Evolutionary conservation across 2,329 filamentous ascomycete species (phyloP).

Genomic region (Epicoccum nigrum): DNA sequence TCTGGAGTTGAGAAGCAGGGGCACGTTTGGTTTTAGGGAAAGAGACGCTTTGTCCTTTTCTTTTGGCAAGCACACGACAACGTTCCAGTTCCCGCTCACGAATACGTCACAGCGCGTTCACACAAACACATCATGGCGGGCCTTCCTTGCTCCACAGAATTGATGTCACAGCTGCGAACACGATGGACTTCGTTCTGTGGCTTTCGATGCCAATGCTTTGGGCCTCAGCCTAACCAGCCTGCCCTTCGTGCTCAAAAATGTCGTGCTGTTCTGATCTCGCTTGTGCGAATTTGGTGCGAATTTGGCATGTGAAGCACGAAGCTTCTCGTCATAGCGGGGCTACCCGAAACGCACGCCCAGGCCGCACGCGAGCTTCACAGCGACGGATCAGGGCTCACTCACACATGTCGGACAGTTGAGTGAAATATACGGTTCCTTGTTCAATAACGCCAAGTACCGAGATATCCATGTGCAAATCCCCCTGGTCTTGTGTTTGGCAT

Average conservation of each 20-base stretch:
- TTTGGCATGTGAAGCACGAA: conserved; percentile 19
- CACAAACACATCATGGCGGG: conserved; percentile 15
- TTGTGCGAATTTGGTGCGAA: conserved; percentile 14
- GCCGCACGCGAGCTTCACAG: conserved; percentile 16
- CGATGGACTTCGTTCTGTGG: conserved; percentile 1
- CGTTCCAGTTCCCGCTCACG: conserved; percentile 15
- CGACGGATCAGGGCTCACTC: conserved; percentile 5
- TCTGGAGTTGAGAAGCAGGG: conserved; percentile 3
- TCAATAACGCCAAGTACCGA: background rate
- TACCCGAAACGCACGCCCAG: background rate
- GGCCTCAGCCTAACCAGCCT: conserved; percentile 4
- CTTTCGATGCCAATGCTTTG: conserved; percentile 6
- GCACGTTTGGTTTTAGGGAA: conserved; percentile 14
- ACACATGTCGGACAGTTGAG: background rate
- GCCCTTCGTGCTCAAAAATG: conserved; percentile 1
- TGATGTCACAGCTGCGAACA: conserved; percentile 14
- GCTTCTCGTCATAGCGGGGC: background rate
- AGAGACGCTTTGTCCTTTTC: conserved; percentile 14
- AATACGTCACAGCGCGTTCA: conserved; percentile 18
- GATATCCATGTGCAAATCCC: conserved; percentile 12
- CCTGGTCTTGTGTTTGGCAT: conserved; percentile 1
- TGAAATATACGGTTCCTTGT: conserved; percentile 1
- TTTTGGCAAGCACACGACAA: conserved; percentile 12
- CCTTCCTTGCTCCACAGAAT: conserved; percentile 10
- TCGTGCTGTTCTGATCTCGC: conserved; percentile 8